Conservation (phyloP, 805 yeast genomes). For the Kazachstania viticola region DNA sequence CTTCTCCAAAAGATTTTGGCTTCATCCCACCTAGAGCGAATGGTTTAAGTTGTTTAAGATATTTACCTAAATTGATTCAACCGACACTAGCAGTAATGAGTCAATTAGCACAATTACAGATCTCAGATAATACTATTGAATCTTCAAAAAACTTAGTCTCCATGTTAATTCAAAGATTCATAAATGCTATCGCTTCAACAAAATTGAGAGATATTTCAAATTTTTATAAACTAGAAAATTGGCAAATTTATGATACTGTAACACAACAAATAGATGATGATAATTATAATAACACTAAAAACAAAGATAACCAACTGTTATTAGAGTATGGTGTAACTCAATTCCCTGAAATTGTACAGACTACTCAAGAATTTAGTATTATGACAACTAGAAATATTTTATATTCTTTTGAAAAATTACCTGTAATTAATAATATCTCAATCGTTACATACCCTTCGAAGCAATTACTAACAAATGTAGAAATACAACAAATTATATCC, state of each 20-base stretch:
- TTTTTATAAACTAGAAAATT: slow-evolving; percentile 31
- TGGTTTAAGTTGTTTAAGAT: slow-evolving; percentile 45
- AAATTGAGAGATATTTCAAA: slow-evolving; percentile 41
- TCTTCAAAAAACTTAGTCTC: slow-evolving; percentile 28
- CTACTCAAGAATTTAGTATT: slow-evolving; percentile 27
- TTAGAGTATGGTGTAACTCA: slow-evolving; percentile 28
- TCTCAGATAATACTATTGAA: slow-evolving; percentile 30
- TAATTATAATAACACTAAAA: slow-evolving; percentile 2
- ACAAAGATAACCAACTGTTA: background rate
- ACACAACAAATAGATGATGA: background rate
- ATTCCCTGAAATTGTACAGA: slow-evolving; percentile 27
- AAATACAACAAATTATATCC: slow-evolving; percentile 30
- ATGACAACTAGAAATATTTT: slow-evolving; percentile 25
- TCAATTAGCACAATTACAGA: slow-evolving; percentile 33
- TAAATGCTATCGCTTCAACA: slow-evolving; percentile 37
- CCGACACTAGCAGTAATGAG: slow-evolving; percentile 32
- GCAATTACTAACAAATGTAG: slow-evolving; percentile 29
- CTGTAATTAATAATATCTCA: slow-evolving; percentile 27
- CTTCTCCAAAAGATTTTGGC: slow-evolving; percentile 31
- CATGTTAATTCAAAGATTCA: slow-evolving; percentile 32
- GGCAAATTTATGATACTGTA: slow-evolving; percentile 25
- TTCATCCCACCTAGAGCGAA: slow-evolving; percentile 58
- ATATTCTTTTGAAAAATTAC: slow-evolving; percentile 25
- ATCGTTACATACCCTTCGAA: slow-evolving; percentile 29
- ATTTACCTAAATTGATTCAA: slow-evolving; percentile 36